Evolutionary conservation across 768 basidiomycete species (phyloP), one percentile per base, ranked within the genome.

Genomic region (Mycena albidolilacea): DNA sequence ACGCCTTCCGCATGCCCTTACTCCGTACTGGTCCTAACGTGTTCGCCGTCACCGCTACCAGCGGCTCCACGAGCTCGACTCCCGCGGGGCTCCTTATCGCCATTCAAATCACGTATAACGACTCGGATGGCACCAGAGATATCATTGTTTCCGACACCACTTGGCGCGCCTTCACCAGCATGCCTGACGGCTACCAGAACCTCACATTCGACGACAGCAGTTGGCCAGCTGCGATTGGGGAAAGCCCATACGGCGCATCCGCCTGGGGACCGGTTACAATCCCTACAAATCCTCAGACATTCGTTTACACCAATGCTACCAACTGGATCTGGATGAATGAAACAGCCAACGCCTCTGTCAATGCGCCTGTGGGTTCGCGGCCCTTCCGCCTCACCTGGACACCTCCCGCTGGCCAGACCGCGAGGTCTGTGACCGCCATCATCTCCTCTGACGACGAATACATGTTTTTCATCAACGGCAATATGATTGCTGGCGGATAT

Each of bases 311-410:
- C 11, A 69, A 73, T 39, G 78, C 14, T 14, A 46, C 81, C 12
- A 57, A 71, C 14, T 82, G 81, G 81, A 81, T 83, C n/a, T 82
- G 80, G 82, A 80, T 81, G 37, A 79, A 77, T 60, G 81, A 82
- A 43, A 57, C 78, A 35, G 55, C 46, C 38, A 62, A 63, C 14
- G 15, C 55, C 15, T 14, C 11, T 8, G 75, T 75, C n/a, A 64
- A 37, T 12, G 70, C 61, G 4, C 81, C 79, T 0, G 50, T 73
- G 2, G 80, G 81, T 10, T 55, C 75, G 5, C 77, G 81, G 17
- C 76, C 80, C 7, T 82, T 82, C 77, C 77, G 79, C 57, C 80
- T 78, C 67, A 79, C 74, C 11, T 69, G 79, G 39, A 68, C 67
- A 12, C 62, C 78, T 17, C 79, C 80, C 11, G 59, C 55, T 6